phyloP scores from a whole-genome alignment of 805 yeast species.

The Alloascoidea hylecoeti region DNA sequence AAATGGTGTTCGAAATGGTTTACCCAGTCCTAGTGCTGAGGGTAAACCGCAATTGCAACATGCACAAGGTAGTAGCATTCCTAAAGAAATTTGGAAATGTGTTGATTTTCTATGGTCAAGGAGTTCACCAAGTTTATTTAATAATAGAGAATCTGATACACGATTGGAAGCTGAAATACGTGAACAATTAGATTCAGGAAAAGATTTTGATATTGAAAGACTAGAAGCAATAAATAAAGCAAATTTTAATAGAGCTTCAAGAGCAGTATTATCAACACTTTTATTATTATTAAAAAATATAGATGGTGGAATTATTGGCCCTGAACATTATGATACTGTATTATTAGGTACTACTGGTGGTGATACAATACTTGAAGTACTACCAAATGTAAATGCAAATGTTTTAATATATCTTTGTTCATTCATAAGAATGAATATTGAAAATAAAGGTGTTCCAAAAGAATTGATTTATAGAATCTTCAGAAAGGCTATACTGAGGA shows the following conservation, averaged over 20 bases:
- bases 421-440: conserved; percentile 20
- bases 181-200: conserved; percentile 19
- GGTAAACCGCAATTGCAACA: conserved; percentile 6
- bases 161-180: conserved; percentile 15
- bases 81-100: conserved; percentile 18
- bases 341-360: conserved; percentile 16
- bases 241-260: conserved; percentile 4
- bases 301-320: conserved; percentile 26
- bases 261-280: conserved; percentile 4
- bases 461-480: conserved; percentile 14
- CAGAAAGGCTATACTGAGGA: too few relatives aligned
- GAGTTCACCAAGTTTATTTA: conserved; percentile 11
- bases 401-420: conserved; percentile 24
- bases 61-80: conserved; percentile 12
- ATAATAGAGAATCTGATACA: conserved; percentile 11
- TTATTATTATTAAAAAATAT: conserved; percentile 15
- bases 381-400: conserved; percentile 27
- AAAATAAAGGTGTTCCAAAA: conserved; percentile 12
- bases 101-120: conserved; percentile 19
- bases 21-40: conserved; percentile 3
- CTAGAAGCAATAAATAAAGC: conserved; percentile 13
- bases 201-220: conserved; percentile 15
- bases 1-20: conserved; percentile 11
- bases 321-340: conserved; percentile 12
- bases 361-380: conserved; percentile 20